These are phyloP conservation scores for Globisporangium yorkense DNA, from an alignment of 352 stramenopile genomes.

Conservation along the genomic window DNA sequence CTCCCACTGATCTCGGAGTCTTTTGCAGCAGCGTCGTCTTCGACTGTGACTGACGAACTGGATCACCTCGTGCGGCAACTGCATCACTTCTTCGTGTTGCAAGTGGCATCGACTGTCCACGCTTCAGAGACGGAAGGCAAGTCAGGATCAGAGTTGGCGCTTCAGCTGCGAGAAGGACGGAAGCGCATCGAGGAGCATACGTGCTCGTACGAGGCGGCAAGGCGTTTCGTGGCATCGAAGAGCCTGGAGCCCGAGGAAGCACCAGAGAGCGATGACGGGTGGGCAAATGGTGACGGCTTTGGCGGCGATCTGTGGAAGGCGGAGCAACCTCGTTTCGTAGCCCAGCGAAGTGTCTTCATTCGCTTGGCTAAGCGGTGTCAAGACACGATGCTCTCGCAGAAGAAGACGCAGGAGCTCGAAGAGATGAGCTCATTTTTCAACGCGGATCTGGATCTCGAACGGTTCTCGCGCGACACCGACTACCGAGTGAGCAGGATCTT, in stretches of 20 bases:
- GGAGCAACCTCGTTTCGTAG: background rate
- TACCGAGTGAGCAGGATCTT: conserved; percentile 50
- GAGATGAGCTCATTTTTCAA: conserved; percentile 60
- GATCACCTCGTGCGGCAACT: conserved; percentile 19
- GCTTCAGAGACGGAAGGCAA: background rate
- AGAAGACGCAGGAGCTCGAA: conserved; percentile 55
- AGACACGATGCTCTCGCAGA: conserved; percentile 37
- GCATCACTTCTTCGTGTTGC: conserved; percentile 46
- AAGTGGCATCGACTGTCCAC: conserved; percentile 12
- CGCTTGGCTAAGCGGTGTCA: conserved; percentile 43
- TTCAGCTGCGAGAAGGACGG: conserved; percentile 1
- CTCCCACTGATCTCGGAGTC: conserved; percentile 10
- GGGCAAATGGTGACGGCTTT: background rate
- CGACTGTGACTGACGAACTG: conserved; percentile 1
- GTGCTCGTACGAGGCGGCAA: conserved; percentile 8
- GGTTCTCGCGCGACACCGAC: conserved; percentile 36
- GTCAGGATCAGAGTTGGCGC: background rate
- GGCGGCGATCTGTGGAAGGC: background rate
- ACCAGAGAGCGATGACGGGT: background rate
- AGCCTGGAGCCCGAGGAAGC: conserved; percentile 5
- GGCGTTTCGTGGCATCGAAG: conserved; percentile 10
- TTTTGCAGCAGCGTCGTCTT: background rate
- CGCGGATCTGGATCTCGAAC: conserved; percentile 45
- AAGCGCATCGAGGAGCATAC: conserved; percentile 2
- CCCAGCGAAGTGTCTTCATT: conserved; percentile 13